phyloP scores from a whole-genome alignment of 805 yeast species.

The Candida golubevii region DNA sequence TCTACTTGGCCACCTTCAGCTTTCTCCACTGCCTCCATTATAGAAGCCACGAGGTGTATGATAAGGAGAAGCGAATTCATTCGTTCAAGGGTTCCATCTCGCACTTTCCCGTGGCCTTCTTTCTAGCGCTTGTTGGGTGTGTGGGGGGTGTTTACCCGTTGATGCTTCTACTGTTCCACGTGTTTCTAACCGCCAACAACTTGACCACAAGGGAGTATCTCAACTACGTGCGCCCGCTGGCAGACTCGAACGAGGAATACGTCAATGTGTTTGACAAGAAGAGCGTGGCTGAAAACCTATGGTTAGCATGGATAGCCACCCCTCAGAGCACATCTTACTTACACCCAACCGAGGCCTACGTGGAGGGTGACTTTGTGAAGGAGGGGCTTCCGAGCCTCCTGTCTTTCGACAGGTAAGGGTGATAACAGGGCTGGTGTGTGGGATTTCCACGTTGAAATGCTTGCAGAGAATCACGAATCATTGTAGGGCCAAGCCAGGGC shows the following conservation, averaged over 20 bases:
- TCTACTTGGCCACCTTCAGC: conserved; percentile 8
- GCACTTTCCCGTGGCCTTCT: conserved; percentile 36
- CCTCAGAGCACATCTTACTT: conserved; percentile 20
- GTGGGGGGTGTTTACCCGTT: conserved; percentile 53
- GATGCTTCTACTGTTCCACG: conserved; percentile 49
- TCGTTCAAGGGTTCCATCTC: conserved; percentile 7
- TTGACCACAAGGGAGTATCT: conserved; percentile 74
- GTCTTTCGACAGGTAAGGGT: conserved; percentile 5
- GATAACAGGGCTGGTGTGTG: background rate
- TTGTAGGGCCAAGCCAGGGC: background rate
- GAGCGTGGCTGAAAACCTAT: conserved; percentile 25
- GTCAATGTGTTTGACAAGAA: conserved; percentile 29
- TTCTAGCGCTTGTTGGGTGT: conserved; percentile 48
- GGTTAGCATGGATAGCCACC: conserved; percentile 36
- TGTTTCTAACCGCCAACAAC: conserved; percentile 50
- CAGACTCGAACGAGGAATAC: conserved; percentile 27
- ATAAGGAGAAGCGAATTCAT: background rate
- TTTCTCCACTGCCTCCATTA: conserved; percentile 18
- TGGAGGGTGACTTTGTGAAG: conserved; percentile 8
- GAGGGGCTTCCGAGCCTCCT: conserved; percentile 6
- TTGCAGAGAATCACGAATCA: background rate
- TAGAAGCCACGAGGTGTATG: background rate
- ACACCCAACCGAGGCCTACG: conserved; percentile 6
- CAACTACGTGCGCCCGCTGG: conserved; percentile 36
- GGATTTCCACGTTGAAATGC: background rate